Evolutionary conservation across 2,329 filamentous ascomycete genomes (phyloP), one percentile per base, ranked within the genome.

Genomic region (Penicillium sclerotiorum): DNA sequence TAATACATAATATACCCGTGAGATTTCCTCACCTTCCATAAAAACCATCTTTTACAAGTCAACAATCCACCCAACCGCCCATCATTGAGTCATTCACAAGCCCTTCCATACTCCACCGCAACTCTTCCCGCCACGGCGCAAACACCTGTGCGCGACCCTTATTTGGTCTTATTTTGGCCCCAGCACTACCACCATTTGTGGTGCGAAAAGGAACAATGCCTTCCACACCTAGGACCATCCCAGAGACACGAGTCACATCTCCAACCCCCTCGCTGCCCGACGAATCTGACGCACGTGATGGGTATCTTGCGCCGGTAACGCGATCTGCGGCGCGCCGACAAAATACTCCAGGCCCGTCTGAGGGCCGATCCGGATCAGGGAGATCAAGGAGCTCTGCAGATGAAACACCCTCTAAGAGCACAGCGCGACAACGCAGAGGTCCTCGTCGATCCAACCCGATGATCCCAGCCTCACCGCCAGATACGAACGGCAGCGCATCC

Each of bases 221-320:
- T 36, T 73, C 76, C 18, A 66, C 68, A 40, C 74, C 76, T 62
- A 76, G 81, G 56, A 76, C 78, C 60, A 77, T 94, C 50, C 91
- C 92, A 49, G 81, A 82, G 49, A 94, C 88, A 64, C 87, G 90
- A 65, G 89, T 96, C 60, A 95, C 94, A 61, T 95, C 90, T 11
- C 91, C 92, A 33, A 94, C 90, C 47, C 91, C 92, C 33, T 87
- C 88, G 2, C 84, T 84, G 1, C 78, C 77, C 55, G 75, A 78
- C 35, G 56, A 70, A 66, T 65, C 61, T 18, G 72, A 74, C 50
- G 66, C 66, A 35, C 79, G 78, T 58, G 80, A 86, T 66, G 80
- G 80, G 53, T 86, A 95, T 71, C 84, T 83, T 57, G 88, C 85
- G 8, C 90, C 90, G 5, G 79, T 85, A 53, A 95, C 90, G 54